Evolutionary conservation across 805 yeast species (phyloP), one percentile per base, ranked within the genome.

Genomic region (Wickerhamiella sergipiensis): DNA sequence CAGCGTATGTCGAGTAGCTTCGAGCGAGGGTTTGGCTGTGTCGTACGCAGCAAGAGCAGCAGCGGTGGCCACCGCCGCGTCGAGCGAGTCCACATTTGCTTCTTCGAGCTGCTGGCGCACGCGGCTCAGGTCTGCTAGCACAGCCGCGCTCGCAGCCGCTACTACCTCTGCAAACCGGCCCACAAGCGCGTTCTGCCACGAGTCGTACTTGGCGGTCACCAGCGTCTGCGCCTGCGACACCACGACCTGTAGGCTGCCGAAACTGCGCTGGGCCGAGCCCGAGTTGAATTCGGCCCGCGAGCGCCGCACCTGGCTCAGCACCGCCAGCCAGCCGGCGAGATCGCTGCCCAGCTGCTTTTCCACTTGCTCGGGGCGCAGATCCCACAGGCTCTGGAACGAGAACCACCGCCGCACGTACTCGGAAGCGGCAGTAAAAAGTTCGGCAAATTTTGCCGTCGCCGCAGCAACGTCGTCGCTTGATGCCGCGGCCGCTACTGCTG

Each of bases 331-430:
- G 4, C 54, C 49, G 0, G 52, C 51, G 12, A 79, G 46, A 49
- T 70, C 67, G 2, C 50, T 54, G 1, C 67, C 69, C 2, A 78
- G 59, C 9, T 56, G 49, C 1, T 55, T 53, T 22, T 64, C 64
- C 2, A 78, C 72, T 0, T 68, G 68, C 1, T 70, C 72, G 0
- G 73, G 57, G 13, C 72, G 68, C 9, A 81, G 57, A 53, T 76
- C 80, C 85, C 88, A 81, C 4, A 83, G 61, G 0, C 72, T 63
- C 59, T 80, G 83, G 24, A 81, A 68, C 19, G 64, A 65, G 1
- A 60, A 57, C 94, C 94, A 85, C 17, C 68, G 66, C 1, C 58
- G 50, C 17, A 75, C 62, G 56, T 79, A 80, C 0, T 17, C 48
- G 0, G 39, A n/a, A 2, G 39, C 39, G 7, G 15, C 15, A 12